Conservation (phyloP, 2,329 filamentous ascomycete genomes). For the Apiospora arundinis region DNA sequence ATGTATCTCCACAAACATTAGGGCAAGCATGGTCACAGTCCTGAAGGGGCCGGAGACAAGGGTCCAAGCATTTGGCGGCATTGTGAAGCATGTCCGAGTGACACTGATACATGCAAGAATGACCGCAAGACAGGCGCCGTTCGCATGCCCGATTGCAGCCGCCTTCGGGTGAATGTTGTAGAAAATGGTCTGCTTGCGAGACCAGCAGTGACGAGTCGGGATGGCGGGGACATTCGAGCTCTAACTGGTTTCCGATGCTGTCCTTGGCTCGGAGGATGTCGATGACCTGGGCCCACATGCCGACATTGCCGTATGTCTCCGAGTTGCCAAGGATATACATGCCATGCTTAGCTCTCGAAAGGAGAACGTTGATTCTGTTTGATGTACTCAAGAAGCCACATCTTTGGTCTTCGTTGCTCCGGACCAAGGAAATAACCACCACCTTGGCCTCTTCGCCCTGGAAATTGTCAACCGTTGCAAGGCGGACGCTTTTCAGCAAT, state of each 20-base stretch:
- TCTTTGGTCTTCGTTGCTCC: constrained; percentile 65
- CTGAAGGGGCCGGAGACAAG: constrained; percentile 48
- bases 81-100: constrained; percentile 55
- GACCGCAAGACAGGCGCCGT: constrained; percentile 54
- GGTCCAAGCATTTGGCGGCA: constrained; percentile 51
- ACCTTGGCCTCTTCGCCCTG: constrained; percentile 79
- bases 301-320: constrained; percentile 59
- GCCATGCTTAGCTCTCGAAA: constrained; percentile 71
- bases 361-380: constrained; percentile 73
- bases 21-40: constrained; percentile 54
- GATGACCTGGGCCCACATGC: constrained; percentile 70
- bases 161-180: constrained; percentile 63
- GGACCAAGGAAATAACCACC: constrained; percentile 72
- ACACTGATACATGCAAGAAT: constrained; percentile 52
- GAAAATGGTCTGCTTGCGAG: constrained; percentile 63
- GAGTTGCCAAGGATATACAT: constrained; percentile 76
- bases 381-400: constrained; percentile 70
- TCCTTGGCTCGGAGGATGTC: constrained; percentile 52
- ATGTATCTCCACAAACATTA: constrained; percentile 50
- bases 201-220: constrained; percentile 56
- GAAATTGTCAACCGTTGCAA: constrained; percentile 77
- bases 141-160: constrained; percentile 63
- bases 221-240: constrained; percentile 68
- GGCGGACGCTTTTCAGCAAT: constrained; percentile 55
- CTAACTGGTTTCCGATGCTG: constrained; percentile 57